phyloP scores from a whole-genome alignment of 345 rosid genomes.

The Draba incana region DNA sequence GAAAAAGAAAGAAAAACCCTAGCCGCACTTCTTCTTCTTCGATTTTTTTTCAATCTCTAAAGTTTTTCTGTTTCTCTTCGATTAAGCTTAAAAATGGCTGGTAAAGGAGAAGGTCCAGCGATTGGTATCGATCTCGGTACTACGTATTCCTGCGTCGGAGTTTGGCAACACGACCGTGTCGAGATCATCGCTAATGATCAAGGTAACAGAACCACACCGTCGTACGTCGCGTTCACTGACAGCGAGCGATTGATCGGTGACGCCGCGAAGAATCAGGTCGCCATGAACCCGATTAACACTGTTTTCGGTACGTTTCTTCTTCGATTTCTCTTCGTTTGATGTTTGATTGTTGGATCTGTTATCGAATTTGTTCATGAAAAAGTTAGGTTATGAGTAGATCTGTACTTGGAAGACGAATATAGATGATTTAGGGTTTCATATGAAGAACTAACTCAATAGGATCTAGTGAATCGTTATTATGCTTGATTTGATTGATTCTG shows the following conservation, averaged over 20 bases:
- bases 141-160: slow-evolving; percentile 61
- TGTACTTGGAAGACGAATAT: not conserved
- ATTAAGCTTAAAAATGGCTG: slow-evolving; percentile 45
- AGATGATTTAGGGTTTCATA: not conserved
- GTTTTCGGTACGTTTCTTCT: slow-evolving; percentile 52
- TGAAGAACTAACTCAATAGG: not conserved
- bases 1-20: slow-evolving; percentile 4
- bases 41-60: not conserved
- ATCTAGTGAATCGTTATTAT: not conserved
- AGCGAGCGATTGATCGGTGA: slow-evolving; percentile 63
- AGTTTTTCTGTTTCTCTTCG: not conserved
- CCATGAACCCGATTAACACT: slow-evolving; percentile 65
- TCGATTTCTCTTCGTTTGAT: not conserved
- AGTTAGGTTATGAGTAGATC: slow-evolving; percentile 21
- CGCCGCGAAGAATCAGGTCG: slow-evolving; percentile 69
- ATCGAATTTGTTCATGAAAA: not conserved
- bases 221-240: slow-evolving; percentile 60
- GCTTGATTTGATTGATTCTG: not conserved
- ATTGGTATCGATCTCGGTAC: slow-evolving; percentile 70
- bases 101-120: slow-evolving; percentile 67
- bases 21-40: slow-evolving; percentile 7
- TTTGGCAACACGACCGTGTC: slow-evolving; percentile 67
- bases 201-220: slow-evolving; percentile 60
- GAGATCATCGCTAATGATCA: slow-evolving; percentile 71
- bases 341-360: not conserved